Percentiles rank a stretch among this genome's conserved stretches.
Evolutionary conservation across 2,329 filamentous ascomycete genomes (phyloP).

Genomic region (Colletotrichum sp.): DNA sequence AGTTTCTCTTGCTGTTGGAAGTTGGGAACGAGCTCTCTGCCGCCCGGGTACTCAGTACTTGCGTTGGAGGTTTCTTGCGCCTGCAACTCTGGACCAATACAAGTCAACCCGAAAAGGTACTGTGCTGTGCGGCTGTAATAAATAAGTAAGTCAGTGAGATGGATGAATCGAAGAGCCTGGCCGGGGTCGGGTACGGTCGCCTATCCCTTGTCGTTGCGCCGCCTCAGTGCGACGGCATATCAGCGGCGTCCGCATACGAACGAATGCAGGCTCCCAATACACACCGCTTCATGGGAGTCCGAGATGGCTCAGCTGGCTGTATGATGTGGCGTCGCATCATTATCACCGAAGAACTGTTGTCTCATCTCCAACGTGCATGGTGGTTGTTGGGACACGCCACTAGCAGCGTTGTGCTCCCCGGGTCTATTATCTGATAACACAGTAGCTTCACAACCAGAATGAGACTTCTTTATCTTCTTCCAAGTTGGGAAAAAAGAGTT

Average conservation of each 20-base stretch:
- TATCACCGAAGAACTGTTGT: neutral
- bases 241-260: neutral
- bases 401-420: neutral
- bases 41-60: neutral
- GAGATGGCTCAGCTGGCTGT: neutral
- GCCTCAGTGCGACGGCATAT: neutral
- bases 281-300: neutral
- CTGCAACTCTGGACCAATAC: neutral
- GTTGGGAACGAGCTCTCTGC: neutral
- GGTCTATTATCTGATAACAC: too few species aligned
- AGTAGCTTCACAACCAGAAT: neutral
- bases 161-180: neutral
- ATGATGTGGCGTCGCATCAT: neutral
- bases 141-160: neutral
- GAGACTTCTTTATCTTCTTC: neutral
- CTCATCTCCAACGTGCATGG: neutral
- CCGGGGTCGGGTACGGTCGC: neutral
- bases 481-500: neutral
- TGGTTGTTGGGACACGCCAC: neutral
- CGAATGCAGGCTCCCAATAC: neutral
- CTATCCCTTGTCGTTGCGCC: neutral
- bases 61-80: neutral
- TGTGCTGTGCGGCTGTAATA: neutral
- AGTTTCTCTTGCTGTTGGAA: neutral
- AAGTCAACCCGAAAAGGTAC: neutral